These are phyloP conservation scores for Earliella scabrosa DNA, from an alignment of 1,284 basidiomycete species.

Conservation along the genomic window DNA sequence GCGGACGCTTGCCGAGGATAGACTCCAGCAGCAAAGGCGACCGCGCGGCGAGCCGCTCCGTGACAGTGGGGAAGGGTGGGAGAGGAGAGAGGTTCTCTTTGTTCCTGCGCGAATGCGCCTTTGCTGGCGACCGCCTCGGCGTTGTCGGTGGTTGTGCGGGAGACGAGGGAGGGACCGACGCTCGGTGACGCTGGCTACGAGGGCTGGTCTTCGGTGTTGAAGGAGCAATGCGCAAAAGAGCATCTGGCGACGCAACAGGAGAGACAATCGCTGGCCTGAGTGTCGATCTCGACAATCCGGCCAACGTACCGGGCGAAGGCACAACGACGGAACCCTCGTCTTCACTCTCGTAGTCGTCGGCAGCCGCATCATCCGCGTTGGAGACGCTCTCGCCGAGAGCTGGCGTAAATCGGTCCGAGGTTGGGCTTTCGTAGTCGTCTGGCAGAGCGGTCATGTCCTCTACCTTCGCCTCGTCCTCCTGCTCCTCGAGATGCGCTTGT, in stretches of 20 bases:
- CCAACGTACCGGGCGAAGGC: constrained; percentile 22
- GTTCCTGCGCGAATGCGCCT: constrained; percentile 30
- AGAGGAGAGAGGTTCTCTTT: constrained; percentile 54
- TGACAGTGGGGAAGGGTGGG: constrained; percentile 32
- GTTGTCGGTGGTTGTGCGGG: constrained; percentile 19
- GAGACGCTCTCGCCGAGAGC: not conserved
- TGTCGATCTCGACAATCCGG: constrained; percentile 8
- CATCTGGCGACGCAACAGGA: not conserved
- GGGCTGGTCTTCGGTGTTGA: constrained; percentile 24
- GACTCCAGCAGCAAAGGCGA: constrained; percentile 33
- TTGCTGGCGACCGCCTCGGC: constrained; percentile 29
- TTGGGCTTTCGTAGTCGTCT: constrained; percentile 1
- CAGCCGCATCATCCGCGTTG: not conserved
- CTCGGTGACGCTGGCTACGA: constrained; percentile 14
- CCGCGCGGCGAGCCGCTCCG: constrained; percentile 39
- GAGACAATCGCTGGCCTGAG: constrained; percentile 14
- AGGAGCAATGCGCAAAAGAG: constrained; percentile 4
- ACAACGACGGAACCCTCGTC: constrained; percentile 22
- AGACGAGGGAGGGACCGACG: constrained; percentile 12
- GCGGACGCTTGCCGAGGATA: constrained; percentile 46
- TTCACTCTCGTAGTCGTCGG: constrained; percentile 20
- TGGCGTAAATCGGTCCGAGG: not conserved
- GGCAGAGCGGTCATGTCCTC: constrained; percentile 18
- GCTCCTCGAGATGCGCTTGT: constrained; percentile 17
- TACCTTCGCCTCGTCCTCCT: constrained; percentile 21